Evolutionary conservation across 176 grass and related monocot genomes (phyloP).

Genomic region (Aegilops speltoides): DNA sequence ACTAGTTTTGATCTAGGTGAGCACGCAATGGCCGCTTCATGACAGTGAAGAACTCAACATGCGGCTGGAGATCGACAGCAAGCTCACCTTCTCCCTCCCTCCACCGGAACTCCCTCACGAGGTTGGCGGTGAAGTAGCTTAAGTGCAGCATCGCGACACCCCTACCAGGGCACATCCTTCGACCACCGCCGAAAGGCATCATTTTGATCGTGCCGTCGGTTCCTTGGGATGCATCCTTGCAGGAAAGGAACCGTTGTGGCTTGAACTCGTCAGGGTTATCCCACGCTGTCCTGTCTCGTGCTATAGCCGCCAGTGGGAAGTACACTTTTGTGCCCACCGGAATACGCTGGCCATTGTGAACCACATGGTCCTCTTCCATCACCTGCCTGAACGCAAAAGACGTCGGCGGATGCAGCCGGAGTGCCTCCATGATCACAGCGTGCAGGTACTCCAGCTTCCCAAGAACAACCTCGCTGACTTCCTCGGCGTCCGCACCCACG

Average conservation of each 20-base stretch:
- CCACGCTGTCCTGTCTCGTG: background rate
- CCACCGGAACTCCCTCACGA: constrained; percentile 4
- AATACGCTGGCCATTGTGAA: background rate
- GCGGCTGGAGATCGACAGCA: background rate
- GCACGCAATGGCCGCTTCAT: constrained; percentile 11
- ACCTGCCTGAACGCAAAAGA: background rate
- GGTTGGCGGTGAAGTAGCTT: constrained; percentile 1
- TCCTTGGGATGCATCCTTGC: background rate
- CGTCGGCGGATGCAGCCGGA: background rate
- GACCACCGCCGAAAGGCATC: constrained; percentile 23
- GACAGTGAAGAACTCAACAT: background rate
- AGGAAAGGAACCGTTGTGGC: constrained; percentile 50
- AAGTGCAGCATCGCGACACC: background rate
- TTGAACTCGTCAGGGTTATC: constrained; percentile 15
- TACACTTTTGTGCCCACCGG: background rate
- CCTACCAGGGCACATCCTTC: constrained; percentile 8
- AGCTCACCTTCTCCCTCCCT: background rate
- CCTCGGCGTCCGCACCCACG: background rate
- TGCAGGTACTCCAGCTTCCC: constrained; percentile 9
- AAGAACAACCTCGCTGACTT: background rate
- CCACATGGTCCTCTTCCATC: background rate
- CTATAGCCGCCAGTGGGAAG: background rate
- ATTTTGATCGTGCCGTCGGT: background rate
- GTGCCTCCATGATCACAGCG: background rate
- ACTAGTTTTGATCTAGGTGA: background rate